A percentile compares a stretch with the other conserved stretches of the same genome.
Evolutionary conservation across 2,329 filamentous ascomycete genomes (phyloP).

Genomic region (Talaromyces amestolkiae): DNA sequence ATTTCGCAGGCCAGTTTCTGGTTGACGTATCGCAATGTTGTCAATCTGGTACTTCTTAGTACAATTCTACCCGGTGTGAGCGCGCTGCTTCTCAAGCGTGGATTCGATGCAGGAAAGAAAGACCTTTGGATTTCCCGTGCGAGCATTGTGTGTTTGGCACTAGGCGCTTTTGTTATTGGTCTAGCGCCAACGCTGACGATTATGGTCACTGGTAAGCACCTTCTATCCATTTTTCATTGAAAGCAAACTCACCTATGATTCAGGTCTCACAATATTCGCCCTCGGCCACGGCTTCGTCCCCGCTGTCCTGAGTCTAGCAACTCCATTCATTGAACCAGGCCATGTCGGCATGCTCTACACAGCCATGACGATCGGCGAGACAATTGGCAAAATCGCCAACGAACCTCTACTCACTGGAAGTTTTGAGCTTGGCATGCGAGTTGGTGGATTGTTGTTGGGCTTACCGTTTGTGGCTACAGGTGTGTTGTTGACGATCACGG

Average conservation of each 20-base stretch:
- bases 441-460: slow-evolving; percentile 16
- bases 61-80: slow-evolving; percentile 15
- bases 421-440: slow-evolving; percentile 19
- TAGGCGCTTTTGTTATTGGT: slow-evolving; percentile 18
- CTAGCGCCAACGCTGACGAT: slow-evolving; percentile 12
- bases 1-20: slow-evolving; percentile 20
- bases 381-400: slow-evolving; percentile 20
- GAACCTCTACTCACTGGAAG: slow-evolving; percentile 16
- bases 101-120: slow-evolving; percentile 12
- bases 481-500: slow-evolving; percentile 18
- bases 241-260: neutral
- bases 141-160: slow-evolving; percentile 16
- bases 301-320: slow-evolving; percentile 18
- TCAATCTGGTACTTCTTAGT: slow-evolving; percentile 18
- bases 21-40: slow-evolving; percentile 19
- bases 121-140: slow-evolving; percentile 18
- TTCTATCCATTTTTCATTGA: no score
- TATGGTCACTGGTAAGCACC: slow-evolving; percentile 18
- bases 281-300: slow-evolving; percentile 21
- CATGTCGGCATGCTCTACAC: slow-evolving; percentile 20
- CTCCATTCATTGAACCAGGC: slow-evolving; percentile 18
- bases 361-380: slow-evolving; percentile 19
- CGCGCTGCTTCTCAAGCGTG: slow-evolving; percentile 13
- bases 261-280: slow-evolving; percentile 20
- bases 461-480: slow-evolving; percentile 20